These are phyloP conservation scores for Arabis hirsuta DNA, from an alignment of 345 rosid genomes.

Conservation along the genomic window DNA sequence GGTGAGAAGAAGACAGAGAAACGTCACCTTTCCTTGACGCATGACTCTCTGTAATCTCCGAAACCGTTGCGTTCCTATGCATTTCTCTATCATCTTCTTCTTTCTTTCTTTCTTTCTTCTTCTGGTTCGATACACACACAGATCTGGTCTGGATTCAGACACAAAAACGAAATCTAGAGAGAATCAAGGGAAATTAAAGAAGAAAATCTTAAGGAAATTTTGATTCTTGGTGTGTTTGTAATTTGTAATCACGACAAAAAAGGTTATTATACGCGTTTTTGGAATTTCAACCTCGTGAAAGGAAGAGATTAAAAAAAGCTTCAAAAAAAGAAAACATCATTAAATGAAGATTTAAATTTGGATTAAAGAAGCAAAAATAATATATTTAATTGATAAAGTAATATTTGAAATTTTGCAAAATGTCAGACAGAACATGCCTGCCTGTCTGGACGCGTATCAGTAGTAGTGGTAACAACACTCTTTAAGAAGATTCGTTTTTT, in stretches of 20 bases:
- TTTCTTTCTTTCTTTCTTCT: neutral
- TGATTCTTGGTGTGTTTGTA: neutral
- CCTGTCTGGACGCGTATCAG: slow-evolving; percentile 44
- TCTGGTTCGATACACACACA: neutral
- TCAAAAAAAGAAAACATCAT: neutral
- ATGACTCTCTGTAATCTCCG: slow-evolving; percentile 57
- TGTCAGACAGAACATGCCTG: slow-evolving; percentile 44
- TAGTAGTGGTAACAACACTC: neutral
- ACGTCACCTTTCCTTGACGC: slow-evolving; percentile 66
- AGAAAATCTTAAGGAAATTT: neutral
- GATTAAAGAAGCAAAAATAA: slow-evolving; percentile 13
- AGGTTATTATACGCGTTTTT: slow-evolving; percentile 22
- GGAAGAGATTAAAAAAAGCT: slow-evolving; percentile 28
- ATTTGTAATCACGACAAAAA: slow-evolving; percentile 9
- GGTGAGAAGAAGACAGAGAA: slow-evolving; percentile 67
- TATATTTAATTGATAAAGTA: neutral
- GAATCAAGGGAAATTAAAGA: neutral
- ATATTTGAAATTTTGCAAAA: slow-evolving; percentile 13
- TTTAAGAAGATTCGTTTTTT: neutral
- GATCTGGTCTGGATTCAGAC: slow-evolving; percentile 36
- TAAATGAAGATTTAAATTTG: slow-evolving; percentile 24
- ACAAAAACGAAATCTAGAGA: slow-evolving; percentile 18
- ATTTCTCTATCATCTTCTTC: slow-evolving; percentile 51
- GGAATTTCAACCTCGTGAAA: slow-evolving; percentile 20
- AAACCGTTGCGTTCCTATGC: slow-evolving; percentile 58